A percentile compares a stretch with the other conserved stretches of the same genome.
phyloP scores from a whole-genome alignment of 2,329 filamentous ascomycete genomes.

The Xylariaceae sp. region DNA sequence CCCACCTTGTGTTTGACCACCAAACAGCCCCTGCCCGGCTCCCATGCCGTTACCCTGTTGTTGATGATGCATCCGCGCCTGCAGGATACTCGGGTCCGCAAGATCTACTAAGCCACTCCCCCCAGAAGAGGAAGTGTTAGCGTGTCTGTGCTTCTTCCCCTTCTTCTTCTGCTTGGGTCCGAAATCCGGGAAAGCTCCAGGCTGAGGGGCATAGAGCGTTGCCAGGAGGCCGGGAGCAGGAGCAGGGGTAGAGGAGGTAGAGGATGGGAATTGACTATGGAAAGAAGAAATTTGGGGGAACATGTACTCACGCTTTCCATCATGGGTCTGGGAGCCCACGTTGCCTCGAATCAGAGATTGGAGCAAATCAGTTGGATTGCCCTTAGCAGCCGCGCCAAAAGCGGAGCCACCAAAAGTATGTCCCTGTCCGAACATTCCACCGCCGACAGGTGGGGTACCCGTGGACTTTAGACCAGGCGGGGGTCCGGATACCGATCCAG shows the following conservation, averaged over 20 bases:
- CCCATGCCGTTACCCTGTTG: conserved; percentile 68
- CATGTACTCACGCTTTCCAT: conserved; percentile 93
- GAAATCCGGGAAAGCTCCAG: conserved; percentile 84
- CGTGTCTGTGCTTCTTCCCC: conserved; percentile 99
- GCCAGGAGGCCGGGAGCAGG: conserved; percentile 84
- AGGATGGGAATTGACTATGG: conserved; percentile 78
- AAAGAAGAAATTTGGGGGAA: conserved; percentile 66
- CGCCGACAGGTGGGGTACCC: conserved; percentile 67
- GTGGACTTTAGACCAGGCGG: conserved; percentile 94
- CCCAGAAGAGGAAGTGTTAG: conserved; percentile 99
- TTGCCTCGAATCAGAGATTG: conserved; percentile 73
- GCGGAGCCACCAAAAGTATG: conserved; percentile 72
- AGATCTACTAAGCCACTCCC: conserved; percentile 99
- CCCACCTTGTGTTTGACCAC: conserved; percentile 88
- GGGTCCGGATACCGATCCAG: conserved; percentile 80
- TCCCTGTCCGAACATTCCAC: conserved; percentile 84
- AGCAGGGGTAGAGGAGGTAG: conserved; percentile 80
- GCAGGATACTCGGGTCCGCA: conserved; percentile 99
- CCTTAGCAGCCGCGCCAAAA: conserved; percentile 66
- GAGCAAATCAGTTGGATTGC: conserved; percentile 64
- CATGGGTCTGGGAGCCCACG: conserved; percentile 65
- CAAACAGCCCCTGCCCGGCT: conserved; percentile 85
- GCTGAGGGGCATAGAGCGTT: conserved; percentile 83
- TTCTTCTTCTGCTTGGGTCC: conserved; percentile 99
- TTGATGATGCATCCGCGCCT: conserved; percentile 91